Percentiles rank a stretch among this genome's conserved stretches.
Conservation (phyloP, 2,329 filamentous ascomycete species). For the Fusarium sp. region DNA sequence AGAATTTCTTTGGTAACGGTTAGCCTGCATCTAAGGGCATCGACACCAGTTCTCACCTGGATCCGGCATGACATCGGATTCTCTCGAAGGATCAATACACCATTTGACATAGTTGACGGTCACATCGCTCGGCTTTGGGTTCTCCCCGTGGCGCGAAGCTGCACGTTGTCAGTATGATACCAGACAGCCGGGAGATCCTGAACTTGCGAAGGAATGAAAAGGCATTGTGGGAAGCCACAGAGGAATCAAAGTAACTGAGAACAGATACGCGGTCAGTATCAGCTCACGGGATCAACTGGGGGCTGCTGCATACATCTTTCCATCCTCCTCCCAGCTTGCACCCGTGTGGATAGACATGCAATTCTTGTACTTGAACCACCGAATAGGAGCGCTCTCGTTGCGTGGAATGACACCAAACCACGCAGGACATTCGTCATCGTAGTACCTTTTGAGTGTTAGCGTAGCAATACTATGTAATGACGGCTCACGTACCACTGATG, state of each 20-base stretch:
- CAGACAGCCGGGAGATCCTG: too few relatives aligned
- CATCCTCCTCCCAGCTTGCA: neutral
- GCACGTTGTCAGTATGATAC: neutral
- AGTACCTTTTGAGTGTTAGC: neutral
- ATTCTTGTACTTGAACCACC: conserved; percentile 1
- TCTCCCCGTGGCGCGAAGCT: neutral
- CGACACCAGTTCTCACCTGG: neutral
- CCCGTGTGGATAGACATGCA: neutral
- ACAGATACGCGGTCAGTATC: neutral
- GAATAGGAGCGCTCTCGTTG: neutral
- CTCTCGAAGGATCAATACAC: neutral
- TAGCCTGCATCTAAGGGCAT: neutral
- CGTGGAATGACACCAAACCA: neutral
- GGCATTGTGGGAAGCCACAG: neutral
- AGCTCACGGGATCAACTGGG: neutral
- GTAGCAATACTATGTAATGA: too few relatives aligned
- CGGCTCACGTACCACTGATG: neutral
- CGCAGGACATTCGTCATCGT: neutral
- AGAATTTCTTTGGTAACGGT: neutral
- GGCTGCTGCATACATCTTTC: neutral
- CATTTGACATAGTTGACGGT: neutral
- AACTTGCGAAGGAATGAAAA: neutral
- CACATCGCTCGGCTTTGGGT: neutral
- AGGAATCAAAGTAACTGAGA: neutral
- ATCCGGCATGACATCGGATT: neutral